Percentiles rank a stretch among this genome's conserved stretches.
These are phyloP conservation scores for Boeremia lycopersici DNA, from an alignment of 2,329 filamentous ascomycete genomes.

Conservation along the genomic window DNA sequence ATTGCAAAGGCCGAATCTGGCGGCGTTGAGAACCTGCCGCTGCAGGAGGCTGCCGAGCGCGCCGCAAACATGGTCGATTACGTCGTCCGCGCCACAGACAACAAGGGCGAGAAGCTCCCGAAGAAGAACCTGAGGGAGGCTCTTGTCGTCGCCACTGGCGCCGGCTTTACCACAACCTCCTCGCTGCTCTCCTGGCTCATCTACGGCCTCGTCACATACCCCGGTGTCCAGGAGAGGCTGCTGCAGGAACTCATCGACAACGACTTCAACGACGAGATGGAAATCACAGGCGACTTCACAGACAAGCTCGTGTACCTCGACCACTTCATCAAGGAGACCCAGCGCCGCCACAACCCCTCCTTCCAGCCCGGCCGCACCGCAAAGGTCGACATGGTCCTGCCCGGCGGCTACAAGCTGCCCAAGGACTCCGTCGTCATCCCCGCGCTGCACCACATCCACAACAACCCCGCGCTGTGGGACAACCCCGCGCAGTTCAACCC, in stretches of 20 bases:
- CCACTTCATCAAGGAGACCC: constrained; percentile 32
- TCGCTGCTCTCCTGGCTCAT: constrained; percentile 31
- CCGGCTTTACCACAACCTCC: constrained; percentile 30
- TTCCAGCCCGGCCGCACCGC: constrained; percentile 63
- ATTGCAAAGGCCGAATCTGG: constrained; percentile 20
- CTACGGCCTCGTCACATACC: constrained; percentile 26
- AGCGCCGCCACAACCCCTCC: constrained; percentile 28
- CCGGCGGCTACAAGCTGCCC: constrained; percentile 64
- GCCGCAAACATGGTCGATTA: constrained; percentile 45
- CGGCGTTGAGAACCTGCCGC: constrained; percentile 39
- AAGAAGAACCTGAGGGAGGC: constrained; percentile 42
- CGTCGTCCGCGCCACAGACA: constrained; percentile 27
- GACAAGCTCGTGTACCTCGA: constrained; percentile 27
- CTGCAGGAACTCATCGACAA: constrained; percentile 30
- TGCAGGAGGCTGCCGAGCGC: constrained; percentile 47
- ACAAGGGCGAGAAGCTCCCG: constrained; percentile 30
- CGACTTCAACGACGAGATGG: constrained; percentile 23
- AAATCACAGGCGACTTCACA: constrained; percentile 25
- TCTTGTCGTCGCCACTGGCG: constrained; percentile 46
- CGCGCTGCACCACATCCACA: constrained; percentile 53
- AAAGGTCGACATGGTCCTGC: constrained; percentile 61
- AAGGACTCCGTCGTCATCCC: constrained; percentile 60
- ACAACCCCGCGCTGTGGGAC: constrained; percentile 63
- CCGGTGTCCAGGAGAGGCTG: constrained; percentile 26
- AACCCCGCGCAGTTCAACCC: constrained; percentile 64